Evolutionary conservation across 805 yeast species (phyloP), one percentile per base, ranked within the genome.

Genomic region (Nakazawaea siamensis): DNA sequence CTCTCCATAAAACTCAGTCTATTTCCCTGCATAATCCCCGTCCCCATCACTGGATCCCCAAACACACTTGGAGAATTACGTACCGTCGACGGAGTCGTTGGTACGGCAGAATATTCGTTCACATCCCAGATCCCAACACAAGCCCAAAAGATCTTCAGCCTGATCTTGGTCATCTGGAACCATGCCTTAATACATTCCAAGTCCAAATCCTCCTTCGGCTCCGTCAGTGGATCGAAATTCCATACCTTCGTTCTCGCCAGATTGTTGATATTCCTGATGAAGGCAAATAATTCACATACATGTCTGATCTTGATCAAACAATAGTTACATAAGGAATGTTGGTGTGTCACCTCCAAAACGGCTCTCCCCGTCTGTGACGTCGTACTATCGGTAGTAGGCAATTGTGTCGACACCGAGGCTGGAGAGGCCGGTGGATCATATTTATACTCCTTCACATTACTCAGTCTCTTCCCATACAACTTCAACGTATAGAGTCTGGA

Each of bases 111-210:
- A 16, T 27, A 34, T 17, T 35, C 37, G 18, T 24, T 31, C 5
- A 57, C 52, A 39, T 79, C 83, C 88, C 90, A 82, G 20, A 77
- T 67, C 5, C 97, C 97, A 16, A 80, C 55, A 43, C 85, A 76
- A 7, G 94, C 66, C 90, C 94, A 90, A 57, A 80, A 84, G 43
- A 88, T 64, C 50, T 80, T 79, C 27, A 73, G 71, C 35, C 95
- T 70, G 15, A 85, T 63, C 46, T 76, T 69, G 25, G 71, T 59
- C 24, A 78, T 54, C 46, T 77, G 83, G 20, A 68, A 58, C 82
- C 94, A 88, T 8, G 75, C 72, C 39, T 70, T 64, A 17, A 37
- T 37, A 20, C 33, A 37, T 29, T 37, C 40, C 19, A 21, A 25
- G 29, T 38, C 33, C 15, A 37, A 45, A 24, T 48, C 51, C 5